These are phyloP conservation scores for Apiospora koreana DNA, from an alignment of 2,329 filamentous ascomycete genomes.

Conservation along the genomic window DNA sequence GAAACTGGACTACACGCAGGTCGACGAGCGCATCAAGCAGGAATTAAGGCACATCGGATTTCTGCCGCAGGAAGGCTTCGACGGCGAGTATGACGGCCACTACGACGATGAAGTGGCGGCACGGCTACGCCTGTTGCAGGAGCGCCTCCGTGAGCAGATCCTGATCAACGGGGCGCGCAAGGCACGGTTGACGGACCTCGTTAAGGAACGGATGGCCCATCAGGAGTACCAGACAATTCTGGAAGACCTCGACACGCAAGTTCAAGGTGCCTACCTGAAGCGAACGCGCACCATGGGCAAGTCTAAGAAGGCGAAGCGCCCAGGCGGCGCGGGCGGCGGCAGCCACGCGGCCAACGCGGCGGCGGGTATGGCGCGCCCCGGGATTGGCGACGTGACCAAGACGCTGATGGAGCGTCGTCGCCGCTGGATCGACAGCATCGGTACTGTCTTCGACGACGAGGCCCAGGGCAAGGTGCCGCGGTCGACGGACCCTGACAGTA, in stretches of 20 bases:
- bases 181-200: constrained; percentile 79
- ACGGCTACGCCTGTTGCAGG: constrained; percentile 81
- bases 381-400: constrained; percentile 88
- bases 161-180: constrained; percentile 91
- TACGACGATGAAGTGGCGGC: constrained; percentile 94
- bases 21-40: constrained; percentile 89
- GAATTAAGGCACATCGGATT: constrained; percentile 92
- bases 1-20: constrained; percentile 80
- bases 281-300: constrained; percentile 93
- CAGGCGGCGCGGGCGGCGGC: constrained; percentile 73
- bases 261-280: constrained; percentile 94
- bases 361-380: constrained; percentile 67
- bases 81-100: constrained; percentile 82
- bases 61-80: constrained; percentile 64
- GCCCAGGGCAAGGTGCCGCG: constrained; percentile 73
- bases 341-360: constrained; percentile 60
- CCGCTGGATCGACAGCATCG: constrained; percentile 89
- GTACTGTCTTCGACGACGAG: constrained; percentile 85
- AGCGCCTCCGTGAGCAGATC: constrained; percentile 78
- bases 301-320: constrained; percentile 85
- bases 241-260: constrained; percentile 92
- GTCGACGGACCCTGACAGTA: constrained; percentile 60
- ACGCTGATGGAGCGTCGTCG: constrained; percentile 88
- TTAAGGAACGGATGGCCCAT: constrained; percentile 89
- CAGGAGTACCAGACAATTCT: constrained; percentile 97